Conservation (phyloP, 169 alveolate species). For the Plasmodium vinckei region DNA sequence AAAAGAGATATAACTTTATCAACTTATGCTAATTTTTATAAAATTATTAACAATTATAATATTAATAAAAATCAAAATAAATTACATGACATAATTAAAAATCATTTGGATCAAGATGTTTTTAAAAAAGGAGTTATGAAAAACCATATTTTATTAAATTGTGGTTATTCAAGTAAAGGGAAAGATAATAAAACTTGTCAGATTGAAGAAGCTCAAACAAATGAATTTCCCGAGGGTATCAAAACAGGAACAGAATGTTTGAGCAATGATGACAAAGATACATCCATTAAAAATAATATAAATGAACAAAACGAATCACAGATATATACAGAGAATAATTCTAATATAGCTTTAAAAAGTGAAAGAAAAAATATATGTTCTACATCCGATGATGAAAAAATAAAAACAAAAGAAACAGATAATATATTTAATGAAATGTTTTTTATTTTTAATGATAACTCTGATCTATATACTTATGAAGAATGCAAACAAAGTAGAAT, state of each 20-base stretch:
- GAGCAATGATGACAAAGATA: not conserved
- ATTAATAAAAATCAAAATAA: not conserved
- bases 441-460: constrained; percentile 59
- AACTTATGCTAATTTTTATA: constrained; percentile 64
- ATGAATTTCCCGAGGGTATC: no score
- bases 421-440: constrained; percentile 34
- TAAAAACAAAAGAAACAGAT: constrained; percentile 4
- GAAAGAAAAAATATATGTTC: no score
- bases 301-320: not conserved
- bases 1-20: constrained; percentile 52
- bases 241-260: no score
- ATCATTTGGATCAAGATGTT: constrained; percentile 27
- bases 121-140: constrained; percentile 25
- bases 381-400: not conserved
- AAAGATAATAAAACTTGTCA: no score
- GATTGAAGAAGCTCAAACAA: no score
- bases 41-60: constrained; percentile 15
- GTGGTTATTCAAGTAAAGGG: no score
- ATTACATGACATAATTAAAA: constrained; percentile 5
- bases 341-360: no score
- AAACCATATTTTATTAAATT: not conserved
- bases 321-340: no score
- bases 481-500: constrained; percentile 36
- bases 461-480: constrained; percentile 71
- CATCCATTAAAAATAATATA: not conserved